phyloP scores from a whole-genome alignment of 1,284 basidiomycete genomes.

The Cryptococcus sp. region DNA sequence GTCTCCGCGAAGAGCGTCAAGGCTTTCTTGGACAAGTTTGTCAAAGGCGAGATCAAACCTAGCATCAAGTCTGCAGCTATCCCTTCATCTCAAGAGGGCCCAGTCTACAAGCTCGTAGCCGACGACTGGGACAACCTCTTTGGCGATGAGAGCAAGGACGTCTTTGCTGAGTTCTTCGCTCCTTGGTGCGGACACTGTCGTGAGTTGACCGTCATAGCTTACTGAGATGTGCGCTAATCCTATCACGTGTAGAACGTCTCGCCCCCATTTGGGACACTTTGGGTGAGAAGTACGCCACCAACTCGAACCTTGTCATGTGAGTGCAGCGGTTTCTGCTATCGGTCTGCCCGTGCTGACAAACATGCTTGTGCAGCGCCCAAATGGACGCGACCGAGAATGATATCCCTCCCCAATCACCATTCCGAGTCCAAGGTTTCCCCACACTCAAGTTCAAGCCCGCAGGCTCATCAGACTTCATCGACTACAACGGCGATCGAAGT shows the following conservation, averaged over 20 bases:
- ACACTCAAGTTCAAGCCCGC: slow-evolving; percentile 97
- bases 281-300: slow-evolving; percentile 79
- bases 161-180: slow-evolving; percentile 96
- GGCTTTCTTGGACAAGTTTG: slow-evolving; percentile 67
- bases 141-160: slow-evolving; percentile 85
- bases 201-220: slow-evolving; percentile 21
- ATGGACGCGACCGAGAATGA: slow-evolving; percentile 98
- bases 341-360: slow-evolving; percentile 1
- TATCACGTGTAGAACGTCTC: slow-evolving; percentile 59
- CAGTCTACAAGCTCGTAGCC: slow-evolving; percentile 81
- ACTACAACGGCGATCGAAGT: slow-evolving; percentile 89
- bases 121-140: slow-evolving; percentile 87
- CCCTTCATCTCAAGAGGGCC: slow-evolving; percentile 78
- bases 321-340: slow-evolving; percentile 32
- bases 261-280: slow-evolving; percentile 92
- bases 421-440: slow-evolving; percentile 82
- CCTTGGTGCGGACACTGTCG: slow-evolving; percentile 71
- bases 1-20: slow-evolving; percentile 57
- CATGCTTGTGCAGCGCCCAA: slow-evolving; percentile 67
- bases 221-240: not conserved
- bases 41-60: slow-evolving; percentile 73
- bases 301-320: slow-evolving; percentile 81
- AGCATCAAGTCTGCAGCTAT: slow-evolving; percentile 88
- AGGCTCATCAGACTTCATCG: slow-evolving; percentile 79
- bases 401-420: slow-evolving; percentile 79